phyloP scores from a whole-genome alignment of 345 rosid species.

The Triadica sebifera region DNA sequence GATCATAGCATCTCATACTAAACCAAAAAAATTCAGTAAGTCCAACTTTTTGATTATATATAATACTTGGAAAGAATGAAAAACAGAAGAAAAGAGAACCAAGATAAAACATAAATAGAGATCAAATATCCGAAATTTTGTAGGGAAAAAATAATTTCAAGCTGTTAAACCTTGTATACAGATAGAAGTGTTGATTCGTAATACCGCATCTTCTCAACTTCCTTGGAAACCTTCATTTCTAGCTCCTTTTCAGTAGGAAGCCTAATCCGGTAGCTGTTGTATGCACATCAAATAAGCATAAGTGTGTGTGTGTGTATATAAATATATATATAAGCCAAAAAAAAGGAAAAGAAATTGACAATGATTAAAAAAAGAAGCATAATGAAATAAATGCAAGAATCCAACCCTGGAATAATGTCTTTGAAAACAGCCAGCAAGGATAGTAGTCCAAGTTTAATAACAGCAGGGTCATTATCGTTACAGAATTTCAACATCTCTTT shows the following conservation, averaged over 20 bases:
- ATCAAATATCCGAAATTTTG: neutral
- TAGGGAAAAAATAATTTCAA: neutral
- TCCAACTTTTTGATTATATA: neutral
- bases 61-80: neutral
- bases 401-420: conserved; percentile 92
- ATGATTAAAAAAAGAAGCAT: neutral
- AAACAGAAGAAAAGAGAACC: neutral
- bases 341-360: neutral
- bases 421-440: conserved; percentile 90
- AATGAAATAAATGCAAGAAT: conserved; percentile 8
- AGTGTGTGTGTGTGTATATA: neutral
- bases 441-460: conserved; percentile 66
- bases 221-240: conserved; percentile 97
- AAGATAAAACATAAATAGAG: neutral
- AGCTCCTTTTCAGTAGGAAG: conserved; percentile 96
- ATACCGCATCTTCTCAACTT: conserved; percentile 78
- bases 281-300: conserved; percentile 5
- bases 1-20: neutral
- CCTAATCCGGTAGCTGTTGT: conserved; percentile 81
- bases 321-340: neutral
- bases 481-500: conserved; percentile 71
- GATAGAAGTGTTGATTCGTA: conserved; percentile 82
- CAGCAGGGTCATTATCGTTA: conserved; percentile 55
- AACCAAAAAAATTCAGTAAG: neutral
- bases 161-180: conserved; percentile 65